phyloP scores from a whole-genome alignment of 192 early-diverging fungal genomes.

The Mortierella antarctica region DNA sequence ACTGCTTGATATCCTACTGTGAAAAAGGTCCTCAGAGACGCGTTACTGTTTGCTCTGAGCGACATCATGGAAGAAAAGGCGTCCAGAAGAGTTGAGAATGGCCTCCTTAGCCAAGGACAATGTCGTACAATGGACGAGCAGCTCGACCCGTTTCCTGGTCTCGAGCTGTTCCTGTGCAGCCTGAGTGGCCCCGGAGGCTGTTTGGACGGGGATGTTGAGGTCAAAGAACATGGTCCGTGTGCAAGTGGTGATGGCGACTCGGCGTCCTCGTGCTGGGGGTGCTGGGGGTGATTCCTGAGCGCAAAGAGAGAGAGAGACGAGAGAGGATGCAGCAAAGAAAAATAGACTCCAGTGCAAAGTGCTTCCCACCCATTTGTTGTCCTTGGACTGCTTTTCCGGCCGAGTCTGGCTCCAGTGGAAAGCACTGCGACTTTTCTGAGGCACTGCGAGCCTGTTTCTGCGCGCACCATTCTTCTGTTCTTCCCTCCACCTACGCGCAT shows the following conservation, averaged over 20 bases:
- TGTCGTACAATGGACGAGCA: conserved; percentile 59
- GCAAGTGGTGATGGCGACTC: not conserved
- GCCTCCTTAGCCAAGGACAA: too few relatives aligned
- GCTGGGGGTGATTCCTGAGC: too few relatives aligned
- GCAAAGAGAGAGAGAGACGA: too few relatives aligned
- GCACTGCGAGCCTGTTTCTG: conserved; percentile 5
- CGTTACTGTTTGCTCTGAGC: not conserved
- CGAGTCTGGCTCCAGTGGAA: not conserved
- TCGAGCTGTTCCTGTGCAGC: conserved; percentile 51
- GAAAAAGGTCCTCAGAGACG: not conserved
- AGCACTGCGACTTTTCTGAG: conserved; percentile 10
- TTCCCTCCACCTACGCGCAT: not conserved
- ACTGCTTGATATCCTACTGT: conserved; percentile 70
- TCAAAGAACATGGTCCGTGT: conserved; percentile 63
- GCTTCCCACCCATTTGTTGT: not conserved
- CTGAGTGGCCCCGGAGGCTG: conserved; percentile 16
- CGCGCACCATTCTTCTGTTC: not conserved
- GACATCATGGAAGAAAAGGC: not conserved
- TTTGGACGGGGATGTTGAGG: conserved; percentile 63
- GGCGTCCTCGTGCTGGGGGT: too few relatives aligned
- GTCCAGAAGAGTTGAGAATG: not conserved
- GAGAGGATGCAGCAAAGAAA: too few relatives aligned
- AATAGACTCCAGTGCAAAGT: not conserved
- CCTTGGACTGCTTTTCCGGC: too few relatives aligned
- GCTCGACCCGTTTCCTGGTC: conserved; percentile 55